Percentiles rank a stretch among this genome's conserved stretches.
Conservation (phyloP, 495 filamentous ascomycete genomes). For the Cetradonia linearis region DNA sequence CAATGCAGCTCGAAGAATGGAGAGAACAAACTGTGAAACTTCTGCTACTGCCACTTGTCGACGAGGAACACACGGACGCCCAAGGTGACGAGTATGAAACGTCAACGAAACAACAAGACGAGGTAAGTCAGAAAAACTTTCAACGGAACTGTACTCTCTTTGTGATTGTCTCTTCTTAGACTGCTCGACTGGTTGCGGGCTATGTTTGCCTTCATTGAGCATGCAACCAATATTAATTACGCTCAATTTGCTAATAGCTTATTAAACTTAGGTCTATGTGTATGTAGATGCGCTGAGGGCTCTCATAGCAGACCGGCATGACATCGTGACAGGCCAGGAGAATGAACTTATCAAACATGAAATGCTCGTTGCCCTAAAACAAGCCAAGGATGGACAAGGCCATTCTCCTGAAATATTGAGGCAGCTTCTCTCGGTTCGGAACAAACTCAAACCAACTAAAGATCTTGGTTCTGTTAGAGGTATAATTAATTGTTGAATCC, state of each 20-base stretch:
- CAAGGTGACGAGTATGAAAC: conserved; percentile 84
- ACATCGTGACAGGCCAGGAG: conserved; percentile 59
- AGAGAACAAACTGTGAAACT: conserved; percentile 58
- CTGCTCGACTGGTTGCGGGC: not conserved
- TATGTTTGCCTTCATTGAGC: not conserved
- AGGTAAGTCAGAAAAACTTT: conserved; percentile 23
- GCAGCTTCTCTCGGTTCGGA: conserved; percentile 47
- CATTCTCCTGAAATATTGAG: conserved; percentile 61
- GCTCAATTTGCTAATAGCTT: not conserved
- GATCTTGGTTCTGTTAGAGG: conserved; percentile 53
- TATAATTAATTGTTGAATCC: not conserved
- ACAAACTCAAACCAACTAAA: conserved; percentile 45
- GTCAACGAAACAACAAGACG: conserved; percentile 76
- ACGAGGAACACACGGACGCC: conserved; percentile 66
- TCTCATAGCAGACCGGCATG: conserved; percentile 66
- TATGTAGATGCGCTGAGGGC: conserved; percentile 69
- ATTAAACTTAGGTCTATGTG: conserved; percentile 46
- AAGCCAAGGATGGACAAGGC: conserved; percentile 54
- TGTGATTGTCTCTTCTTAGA: not conserved
- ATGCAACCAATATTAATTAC: not conserved
- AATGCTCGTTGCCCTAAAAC: conserved; percentile 43
- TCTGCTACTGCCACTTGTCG: conserved; percentile 64
- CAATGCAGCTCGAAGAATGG: conserved; percentile 59
- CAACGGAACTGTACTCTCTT: not conserved
- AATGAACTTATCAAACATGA: conserved; percentile 79